phyloP scores from a whole-genome alignment of 139 green algal species.

The Dunaliella primolecta region DNA sequence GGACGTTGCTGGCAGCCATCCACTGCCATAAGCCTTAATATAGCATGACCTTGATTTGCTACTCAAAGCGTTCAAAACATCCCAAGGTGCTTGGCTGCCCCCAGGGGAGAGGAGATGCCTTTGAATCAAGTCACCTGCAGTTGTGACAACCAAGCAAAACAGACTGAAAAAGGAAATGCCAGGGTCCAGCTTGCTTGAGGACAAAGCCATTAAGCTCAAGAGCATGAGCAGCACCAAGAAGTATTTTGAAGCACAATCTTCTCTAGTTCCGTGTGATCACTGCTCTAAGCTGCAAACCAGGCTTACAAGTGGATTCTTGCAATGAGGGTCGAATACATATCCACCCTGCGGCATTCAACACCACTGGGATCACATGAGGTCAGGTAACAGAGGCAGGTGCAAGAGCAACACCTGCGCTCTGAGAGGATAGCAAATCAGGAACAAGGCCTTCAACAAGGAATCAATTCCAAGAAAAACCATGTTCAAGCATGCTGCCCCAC shows the following conservation, averaged over 20 bases:
- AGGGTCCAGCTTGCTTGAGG: not conserved
- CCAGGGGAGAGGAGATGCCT: not conserved
- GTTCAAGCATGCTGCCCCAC: constrained; percentile 9
- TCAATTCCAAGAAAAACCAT: no score
- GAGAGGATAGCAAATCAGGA: not conserved
- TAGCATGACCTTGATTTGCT: not conserved
- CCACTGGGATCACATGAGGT: no score
- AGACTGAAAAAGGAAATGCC: not conserved
- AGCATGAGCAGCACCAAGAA: no score
- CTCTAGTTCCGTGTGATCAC: not conserved
- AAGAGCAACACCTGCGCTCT: not conserved
- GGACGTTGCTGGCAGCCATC: not conserved
- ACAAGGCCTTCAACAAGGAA: no score
- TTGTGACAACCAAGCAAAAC: not conserved
- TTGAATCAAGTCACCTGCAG: not conserved
- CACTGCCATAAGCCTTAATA: not conserved
- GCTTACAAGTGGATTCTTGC: no score
- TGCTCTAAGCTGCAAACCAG: no score
- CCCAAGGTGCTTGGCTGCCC: not conserved
- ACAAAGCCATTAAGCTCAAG: not conserved
- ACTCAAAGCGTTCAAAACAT: not conserved
- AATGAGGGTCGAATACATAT: no score
- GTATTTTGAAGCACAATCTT: not conserved
- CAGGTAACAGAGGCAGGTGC: no score
- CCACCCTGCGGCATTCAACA: no score